Evolutionary conservation across 2,329 filamentous ascomycete species (phyloP).

Genomic region (Fusarium sterilihyphosum): DNA sequence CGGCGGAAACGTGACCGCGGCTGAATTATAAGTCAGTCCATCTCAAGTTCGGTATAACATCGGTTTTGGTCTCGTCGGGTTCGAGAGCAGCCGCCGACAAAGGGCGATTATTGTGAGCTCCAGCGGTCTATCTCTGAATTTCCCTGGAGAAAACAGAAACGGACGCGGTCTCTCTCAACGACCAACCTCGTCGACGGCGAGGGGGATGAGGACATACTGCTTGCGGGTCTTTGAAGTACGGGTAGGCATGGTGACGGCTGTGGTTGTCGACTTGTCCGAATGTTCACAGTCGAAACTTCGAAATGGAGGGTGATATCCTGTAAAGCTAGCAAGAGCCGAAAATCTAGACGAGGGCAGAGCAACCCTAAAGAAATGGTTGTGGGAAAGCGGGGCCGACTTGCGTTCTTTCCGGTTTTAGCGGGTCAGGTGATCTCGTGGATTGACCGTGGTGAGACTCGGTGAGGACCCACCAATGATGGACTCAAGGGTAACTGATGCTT

Average conservation of each 20-base stretch:
- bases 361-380: constrained; percentile 50
- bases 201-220: constrained; percentile 67
- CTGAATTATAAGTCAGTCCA: constrained; percentile 57
- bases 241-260: constrained; percentile 74
- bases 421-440: constrained; percentile 47
- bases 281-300: constrained; percentile 49
- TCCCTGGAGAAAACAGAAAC: neutral
- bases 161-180: constrained; percentile 29
- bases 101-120: constrained; percentile 34
- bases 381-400: constrained; percentile 7
- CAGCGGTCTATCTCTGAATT: constrained; percentile 17
- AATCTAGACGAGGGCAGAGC: constrained; percentile 53
- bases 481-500: constrained; percentile 11
- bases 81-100: constrained; percentile 29
- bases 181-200: constrained; percentile 37
- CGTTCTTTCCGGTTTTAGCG: neutral
- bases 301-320: constrained; percentile 53
- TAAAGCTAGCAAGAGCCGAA: constrained; percentile 47
- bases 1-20: constrained; percentile 98
- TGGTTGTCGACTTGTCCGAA: constrained; percentile 53
- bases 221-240: constrained; percentile 80
- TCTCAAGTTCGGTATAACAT: constrained; percentile 23
- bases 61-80: neutral
- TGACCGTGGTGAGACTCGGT: constrained; percentile 36
- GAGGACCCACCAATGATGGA: constrained; percentile 31